These are phyloP conservation scores for Pseudogymnoascus sp. DNA, from an alignment of 2,329 filamentous ascomycete genomes.

Conservation along the genomic window DNA sequence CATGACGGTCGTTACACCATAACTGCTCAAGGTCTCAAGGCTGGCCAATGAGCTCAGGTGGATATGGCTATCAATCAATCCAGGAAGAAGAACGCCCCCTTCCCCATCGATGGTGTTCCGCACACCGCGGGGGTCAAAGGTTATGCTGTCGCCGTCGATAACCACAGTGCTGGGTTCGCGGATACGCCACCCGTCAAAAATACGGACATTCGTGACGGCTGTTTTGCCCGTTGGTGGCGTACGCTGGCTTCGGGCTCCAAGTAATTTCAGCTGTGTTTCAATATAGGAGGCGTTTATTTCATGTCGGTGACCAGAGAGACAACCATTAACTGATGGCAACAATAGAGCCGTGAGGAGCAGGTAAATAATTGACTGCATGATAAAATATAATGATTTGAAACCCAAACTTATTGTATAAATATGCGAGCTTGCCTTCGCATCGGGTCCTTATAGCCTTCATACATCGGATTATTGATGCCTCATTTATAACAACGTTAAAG, in stretches of 20 bases:
- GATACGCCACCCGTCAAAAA: constrained; percentile 11
- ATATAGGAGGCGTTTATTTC: neutral
- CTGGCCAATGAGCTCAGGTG: constrained; percentile 21
- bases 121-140: neutral
- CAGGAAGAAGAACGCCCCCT: constrained; percentile 25
- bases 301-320: neutral
- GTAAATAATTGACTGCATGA: neutral
- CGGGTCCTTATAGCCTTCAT: neutral
- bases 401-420: neutral
- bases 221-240: constrained; percentile 1
- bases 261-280: neutral
- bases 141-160: constrained; percentile 11
- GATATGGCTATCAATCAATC: constrained; percentile 28
- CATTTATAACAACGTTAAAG: neutral
- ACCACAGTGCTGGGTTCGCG: constrained; percentile 10
- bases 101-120: constrained; percentile 20
- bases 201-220: constrained; percentile 10
- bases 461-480: neutral
- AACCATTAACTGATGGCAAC: neutral
- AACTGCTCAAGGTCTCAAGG: constrained; percentile 22
- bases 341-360: neutral
- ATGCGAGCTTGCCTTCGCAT: neutral
- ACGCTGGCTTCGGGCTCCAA: neutral
- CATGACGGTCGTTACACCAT: constrained; percentile 25
- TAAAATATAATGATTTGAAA: neutral